Conservation (phyloP, 164 flowering plant species). For the Nymphaea thermarum region DNA sequence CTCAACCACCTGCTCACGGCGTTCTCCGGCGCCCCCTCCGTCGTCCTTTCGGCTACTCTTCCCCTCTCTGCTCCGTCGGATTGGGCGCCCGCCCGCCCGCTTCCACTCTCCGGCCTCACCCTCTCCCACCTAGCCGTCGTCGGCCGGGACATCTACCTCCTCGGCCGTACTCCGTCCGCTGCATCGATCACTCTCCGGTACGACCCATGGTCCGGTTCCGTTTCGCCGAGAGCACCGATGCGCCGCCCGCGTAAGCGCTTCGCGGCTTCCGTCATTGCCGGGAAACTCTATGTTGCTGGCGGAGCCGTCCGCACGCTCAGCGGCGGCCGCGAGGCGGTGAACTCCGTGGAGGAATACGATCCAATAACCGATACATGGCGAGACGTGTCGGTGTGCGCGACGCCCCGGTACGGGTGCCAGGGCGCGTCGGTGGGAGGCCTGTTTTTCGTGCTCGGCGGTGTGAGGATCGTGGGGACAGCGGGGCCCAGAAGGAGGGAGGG, state of each 20-base stretch:
- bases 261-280: slow-evolving; percentile 43
- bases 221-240: slow-evolving; percentile 30
- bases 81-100: slow-evolving; percentile 5
- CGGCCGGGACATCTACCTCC: slow-evolving; percentile 38
- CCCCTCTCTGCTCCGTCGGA: slow-evolving; percentile 12
- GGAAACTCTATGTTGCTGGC: slow-evolving; percentile 68
- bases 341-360: slow-evolving; percentile 73
- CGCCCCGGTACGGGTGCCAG: slow-evolving; percentile 68
- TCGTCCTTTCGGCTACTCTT: slow-evolving; percentile 25
- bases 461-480: slow-evolving; percentile 35
- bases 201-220: slow-evolving; percentile 48
- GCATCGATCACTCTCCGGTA: slow-evolving; percentile 16
- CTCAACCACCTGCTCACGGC: slow-evolving; percentile 20
- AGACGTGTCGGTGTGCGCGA: slow-evolving; percentile 45
- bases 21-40: slow-evolving; percentile 32
- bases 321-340: slow-evolving; percentile 33
- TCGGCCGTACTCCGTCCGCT: slow-evolving; percentile 17
- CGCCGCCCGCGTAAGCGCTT: slow-evolving; percentile 51
- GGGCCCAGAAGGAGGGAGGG: slow-evolving; percentile 20
- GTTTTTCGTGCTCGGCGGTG: slow-evolving; percentile 75
- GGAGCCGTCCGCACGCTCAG: neutral
- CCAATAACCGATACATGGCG: slow-evolving; percentile 51
- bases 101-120: slow-evolving; percentile 12
- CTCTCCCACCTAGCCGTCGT: slow-evolving; percentile 38
- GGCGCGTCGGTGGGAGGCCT: slow-evolving; percentile 74